These are phyloP conservation scores for Trichoderma asperellum DNA, from an alignment of 2,329 filamentous ascomycete genomes.

Conservation along the genomic window DNA sequence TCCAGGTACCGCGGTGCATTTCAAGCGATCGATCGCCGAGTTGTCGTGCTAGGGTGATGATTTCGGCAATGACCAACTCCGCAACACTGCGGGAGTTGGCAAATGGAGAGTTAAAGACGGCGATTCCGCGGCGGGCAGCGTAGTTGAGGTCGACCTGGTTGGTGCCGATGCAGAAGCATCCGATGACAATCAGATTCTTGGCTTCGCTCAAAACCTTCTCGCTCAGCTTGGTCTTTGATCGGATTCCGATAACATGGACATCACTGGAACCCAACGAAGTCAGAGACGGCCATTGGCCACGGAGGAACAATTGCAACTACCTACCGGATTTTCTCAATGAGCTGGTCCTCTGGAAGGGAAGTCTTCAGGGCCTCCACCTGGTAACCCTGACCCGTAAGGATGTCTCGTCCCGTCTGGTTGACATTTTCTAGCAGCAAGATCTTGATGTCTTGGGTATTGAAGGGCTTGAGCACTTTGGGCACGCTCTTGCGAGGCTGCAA, in stretches of 20 bases:
- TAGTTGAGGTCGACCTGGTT: constrained; percentile 90
- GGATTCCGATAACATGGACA: constrained; percentile 96
- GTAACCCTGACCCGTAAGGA: constrained; percentile 84
- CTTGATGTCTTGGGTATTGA: constrained; percentile 94
- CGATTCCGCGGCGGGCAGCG: constrained; percentile 83
- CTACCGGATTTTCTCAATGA: constrained; percentile 95
- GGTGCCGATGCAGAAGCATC: constrained; percentile 98
- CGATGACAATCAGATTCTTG: constrained; percentile 92
- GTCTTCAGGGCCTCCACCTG: constrained; percentile 92
- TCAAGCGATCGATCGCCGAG: constrained; percentile 91
- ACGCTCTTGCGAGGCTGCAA: constrained; percentile 45
- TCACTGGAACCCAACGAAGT: constrained; percentile 59
- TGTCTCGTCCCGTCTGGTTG: constrained; percentile 84
- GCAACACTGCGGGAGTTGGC: constrained; percentile 97
- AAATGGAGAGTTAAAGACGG: constrained; percentile 99
- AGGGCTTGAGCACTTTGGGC: constrained; percentile 86
- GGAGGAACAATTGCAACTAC: constrained; percentile 40
- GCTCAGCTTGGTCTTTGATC: constrained; percentile 95
- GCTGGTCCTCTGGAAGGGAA: constrained; percentile 86
- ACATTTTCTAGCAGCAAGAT: constrained; percentile 95
- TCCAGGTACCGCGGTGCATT: constrained; percentile 94
- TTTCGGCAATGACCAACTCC: constrained; percentile 91
- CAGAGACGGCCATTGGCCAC: neutral
- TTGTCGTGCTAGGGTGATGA: constrained; percentile 89
- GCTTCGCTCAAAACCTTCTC: constrained; percentile 83